phyloP scores from a whole-genome alignment of 805 yeast species.

The Schizosaccharomyces osmophilus region DNA sequence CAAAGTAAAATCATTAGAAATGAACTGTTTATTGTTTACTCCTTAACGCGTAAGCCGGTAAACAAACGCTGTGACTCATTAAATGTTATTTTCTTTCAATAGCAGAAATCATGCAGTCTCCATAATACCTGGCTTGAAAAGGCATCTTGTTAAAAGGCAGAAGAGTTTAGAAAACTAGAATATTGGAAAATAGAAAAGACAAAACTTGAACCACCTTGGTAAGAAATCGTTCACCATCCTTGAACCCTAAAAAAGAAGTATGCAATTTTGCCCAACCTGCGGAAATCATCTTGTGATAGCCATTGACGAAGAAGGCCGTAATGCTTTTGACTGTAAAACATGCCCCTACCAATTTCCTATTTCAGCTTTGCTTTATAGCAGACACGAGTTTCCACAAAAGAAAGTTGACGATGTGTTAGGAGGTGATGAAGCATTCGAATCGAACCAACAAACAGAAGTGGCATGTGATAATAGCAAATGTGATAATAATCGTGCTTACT shows the following conservation, averaged over 20 bases:
- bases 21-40: too few species aligned
- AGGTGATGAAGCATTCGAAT: conserved; percentile 92
- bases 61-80: too few species aligned
- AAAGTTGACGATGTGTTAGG: conserved; percentile 92
- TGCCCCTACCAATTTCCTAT: conserved; percentile 92
- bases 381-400: conserved; percentile 61
- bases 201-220: too few species aligned
- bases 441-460: conserved; percentile 1
- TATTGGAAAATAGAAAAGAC: neutral
- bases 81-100: too few species aligned
- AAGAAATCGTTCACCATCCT: too few species aligned
- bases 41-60: too few species aligned
- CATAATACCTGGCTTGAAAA: too few species aligned
- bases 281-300: conserved; percentile 1
- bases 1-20: too few species aligned
- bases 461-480: conserved; percentile 22
- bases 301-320: neutral
- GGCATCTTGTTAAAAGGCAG: too few species aligned
- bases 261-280: conserved; percentile 2
- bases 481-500: conserved; percentile 77
- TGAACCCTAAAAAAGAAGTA: too few species aligned
- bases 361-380: conserved; percentile 49
- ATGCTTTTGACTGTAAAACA: conserved; percentile 61
- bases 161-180: neutral
- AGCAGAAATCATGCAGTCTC: too few species aligned